Evolutionary conservation across 805 yeast genomes (phyloP), one percentile per base, ranked within the genome.

Genomic region (Diddensiella transvaalensis): DNA sequence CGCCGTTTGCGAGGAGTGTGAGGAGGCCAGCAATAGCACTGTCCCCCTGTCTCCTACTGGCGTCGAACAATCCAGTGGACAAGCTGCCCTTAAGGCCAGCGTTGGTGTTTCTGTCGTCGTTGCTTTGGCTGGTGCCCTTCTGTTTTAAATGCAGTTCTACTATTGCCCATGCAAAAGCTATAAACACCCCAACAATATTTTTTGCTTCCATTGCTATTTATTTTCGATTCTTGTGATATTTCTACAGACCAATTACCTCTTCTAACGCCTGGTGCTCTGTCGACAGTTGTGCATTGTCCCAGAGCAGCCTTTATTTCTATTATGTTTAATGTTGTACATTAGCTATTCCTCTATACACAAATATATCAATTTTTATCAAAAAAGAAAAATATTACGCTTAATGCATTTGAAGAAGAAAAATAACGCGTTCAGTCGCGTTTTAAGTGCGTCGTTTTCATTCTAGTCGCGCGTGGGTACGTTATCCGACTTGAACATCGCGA

Each of bases 71-170:
- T 22, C 47, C 40, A 49, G 40, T 40, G 53, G 50, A 11, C 47
- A 40, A 22, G 21, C 47, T 38, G 43, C 40, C 39, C 26, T 45
- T 48, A 40, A 46, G 42, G 54, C 51, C 32, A 47, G 51, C 36
- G 36, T 48, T 22, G 48, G 48, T n/a, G 51, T 40, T 18, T 46
- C 53, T 13, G 51, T 51, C 32, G 26, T 52, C 35, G 59, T 49
- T 29, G 56, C 52, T 18, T 49, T 39, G 24, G 58, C 46, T 38
- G 58, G 39, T 29, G 45, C 53, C 13, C 44, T 54, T 19, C 44
- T 54, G 38, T 30, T 52, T 29, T 52, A 52, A 52, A 38, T 21
- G 10, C 22, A 22, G 22, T 17, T 19, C 24, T 22, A 21, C 18
- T 8, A n/a, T 47, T 38, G n/a, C n/a, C 23, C 15, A n/a, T 23